Percentiles rank a stretch among this genome's conserved stretches.
Conservation (phyloP, 345 rosid species). For the Eucalyptus marginata region DNA sequence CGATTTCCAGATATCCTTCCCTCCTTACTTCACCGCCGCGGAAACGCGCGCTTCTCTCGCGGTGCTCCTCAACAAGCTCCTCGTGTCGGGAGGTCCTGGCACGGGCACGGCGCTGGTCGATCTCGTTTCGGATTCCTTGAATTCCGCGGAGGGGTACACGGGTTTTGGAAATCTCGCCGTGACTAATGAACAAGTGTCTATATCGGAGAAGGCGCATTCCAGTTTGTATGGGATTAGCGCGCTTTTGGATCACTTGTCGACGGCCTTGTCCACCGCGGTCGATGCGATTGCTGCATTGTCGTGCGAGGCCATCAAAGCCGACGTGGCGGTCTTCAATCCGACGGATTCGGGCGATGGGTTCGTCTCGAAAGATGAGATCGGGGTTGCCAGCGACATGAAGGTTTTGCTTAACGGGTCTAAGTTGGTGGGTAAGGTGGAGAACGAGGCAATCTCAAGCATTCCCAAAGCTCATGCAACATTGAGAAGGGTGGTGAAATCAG, state of each 20-base stretch:
- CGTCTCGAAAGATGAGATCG: conserved; percentile 46
- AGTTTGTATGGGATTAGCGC: conserved; percentile 37
- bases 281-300: conserved; percentile 67
- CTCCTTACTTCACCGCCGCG: conserved; percentile 6
- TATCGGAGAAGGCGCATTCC: conserved; percentile 18
- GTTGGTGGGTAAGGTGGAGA: conserved; percentile 26
- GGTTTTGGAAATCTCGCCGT: conserved; percentile 12
- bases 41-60: conserved; percentile 40
- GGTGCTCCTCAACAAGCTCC: conserved; percentile 54
- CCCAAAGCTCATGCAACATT: conserved; percentile 50
- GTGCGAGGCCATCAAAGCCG: conserved; percentile 52
- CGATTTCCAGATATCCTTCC: background rate
- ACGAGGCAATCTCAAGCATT: conserved; percentile 27
- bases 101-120: conserved; percentile 27
- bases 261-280: conserved; percentile 29
- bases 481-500: conserved; percentile 35
- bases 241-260: conserved; percentile 40
- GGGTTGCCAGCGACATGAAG: conserved; percentile 63
- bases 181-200: conserved; percentile 21
- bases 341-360: conserved; percentile 66
- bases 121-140: conserved; percentile 13
- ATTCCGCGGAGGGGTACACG: background rate
- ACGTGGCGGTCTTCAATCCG: conserved; percentile 29
- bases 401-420: conserved; percentile 65
- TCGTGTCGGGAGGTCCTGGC: conserved; percentile 7